Evolutionary conservation across 495 filamentous ascomycete species (phyloP).

Genomic region (Podospora anserina): DNA sequence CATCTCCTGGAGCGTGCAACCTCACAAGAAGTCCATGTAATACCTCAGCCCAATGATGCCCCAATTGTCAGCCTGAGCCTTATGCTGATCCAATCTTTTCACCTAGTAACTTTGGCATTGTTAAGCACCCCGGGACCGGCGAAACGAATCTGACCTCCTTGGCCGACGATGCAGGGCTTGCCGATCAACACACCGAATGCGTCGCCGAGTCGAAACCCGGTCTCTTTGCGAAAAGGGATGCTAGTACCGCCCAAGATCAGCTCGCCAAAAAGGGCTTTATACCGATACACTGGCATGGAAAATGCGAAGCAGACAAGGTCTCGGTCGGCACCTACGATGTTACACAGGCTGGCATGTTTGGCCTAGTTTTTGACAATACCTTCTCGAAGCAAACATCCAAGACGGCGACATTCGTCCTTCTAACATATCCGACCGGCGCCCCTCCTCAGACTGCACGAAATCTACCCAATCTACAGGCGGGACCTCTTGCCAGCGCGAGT

Average conservation of each 20-base stretch:
- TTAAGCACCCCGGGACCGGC: conserved; percentile 84
- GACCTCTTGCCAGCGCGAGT: conserved; percentile 42
- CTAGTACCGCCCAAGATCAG: conserved; percentile 71
- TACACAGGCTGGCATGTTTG: conserved; percentile 85
- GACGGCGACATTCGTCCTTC: conserved; percentile 86
- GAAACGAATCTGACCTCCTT: conserved; percentile 53
- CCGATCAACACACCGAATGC: conserved; percentile 46
- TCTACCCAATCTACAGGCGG: conserved; percentile 53
- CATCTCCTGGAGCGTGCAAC: conserved; percentile 96
- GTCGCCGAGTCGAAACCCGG: conserved; percentile 36
- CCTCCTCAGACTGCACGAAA: conserved; percentile 78
- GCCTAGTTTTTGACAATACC: conserved; percentile 96
- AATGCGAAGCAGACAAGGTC: conserved; percentile 96
- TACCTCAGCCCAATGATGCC: conserved; percentile 12
- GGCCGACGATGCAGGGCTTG: conserved; percentile 41
- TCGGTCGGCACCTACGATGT: conserved; percentile 87
- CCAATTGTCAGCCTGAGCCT: background rate
- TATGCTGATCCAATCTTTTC: conserved; percentile 6
- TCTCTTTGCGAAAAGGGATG: conserved; percentile 47
- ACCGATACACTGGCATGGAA: conserved; percentile 82
- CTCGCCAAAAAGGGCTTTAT: conserved; percentile 81
- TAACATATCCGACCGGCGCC: conserved; percentile 83
- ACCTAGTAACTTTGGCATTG: conserved; percentile 83
- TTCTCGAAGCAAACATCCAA: conserved; percentile 96
- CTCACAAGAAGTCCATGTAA: conserved; percentile 91